Base-by-base conservation (phyloP, 441 rosid genomes). In the Adansonia gregorii region DNA sequence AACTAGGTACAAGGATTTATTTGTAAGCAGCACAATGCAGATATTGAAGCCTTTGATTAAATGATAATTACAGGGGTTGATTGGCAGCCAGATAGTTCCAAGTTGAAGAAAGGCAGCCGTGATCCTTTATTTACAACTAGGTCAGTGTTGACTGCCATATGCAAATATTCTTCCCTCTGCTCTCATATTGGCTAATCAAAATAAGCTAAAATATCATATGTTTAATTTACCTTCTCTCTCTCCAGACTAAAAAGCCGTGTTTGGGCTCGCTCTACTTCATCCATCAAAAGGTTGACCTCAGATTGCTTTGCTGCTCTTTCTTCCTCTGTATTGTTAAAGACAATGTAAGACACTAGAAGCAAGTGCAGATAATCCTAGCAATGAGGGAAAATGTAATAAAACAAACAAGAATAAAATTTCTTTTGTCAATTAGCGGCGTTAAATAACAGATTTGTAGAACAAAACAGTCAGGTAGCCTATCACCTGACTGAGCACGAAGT, bases 221-320 rank as follows among this genome's bases (percentile, higher is more conserved):
- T 58, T 24, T 45, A 79, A 71, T 76, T n/a, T 52, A 92, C 99
- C 97, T 97, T 97, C 83, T 97, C 99, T 84, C 98, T 97, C 88
- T 97, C 98, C 78, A 97, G 94, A 83, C 95, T 89, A 82, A 88
- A 89, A 82, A 94, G 97, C n/a, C 98, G 91, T 31, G 95, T 91
- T 86, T 97, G 99, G 82, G 98, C 99, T 82, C 98, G 90, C 85
- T 97, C 99, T 70, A 97, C 98, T 91, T 97, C 99, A 90, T 97
- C 98, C 98, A 97, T 93, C 82, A 94, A 86, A 79, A 94, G 90
- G 84, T 81, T 89, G 88, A 97, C 86, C 87, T 94, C 99, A 75
- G 99, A 93, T 67, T 94, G 98, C 86, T 97, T 97, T 65, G 95
- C 89, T 27, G 98, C 99, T 45, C 85, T 84, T 72, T 97, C 99